Conservation (phyloP, 2,329 filamentous ascomycete genomes). For the Neopestalotiopsis sp. region DNA sequence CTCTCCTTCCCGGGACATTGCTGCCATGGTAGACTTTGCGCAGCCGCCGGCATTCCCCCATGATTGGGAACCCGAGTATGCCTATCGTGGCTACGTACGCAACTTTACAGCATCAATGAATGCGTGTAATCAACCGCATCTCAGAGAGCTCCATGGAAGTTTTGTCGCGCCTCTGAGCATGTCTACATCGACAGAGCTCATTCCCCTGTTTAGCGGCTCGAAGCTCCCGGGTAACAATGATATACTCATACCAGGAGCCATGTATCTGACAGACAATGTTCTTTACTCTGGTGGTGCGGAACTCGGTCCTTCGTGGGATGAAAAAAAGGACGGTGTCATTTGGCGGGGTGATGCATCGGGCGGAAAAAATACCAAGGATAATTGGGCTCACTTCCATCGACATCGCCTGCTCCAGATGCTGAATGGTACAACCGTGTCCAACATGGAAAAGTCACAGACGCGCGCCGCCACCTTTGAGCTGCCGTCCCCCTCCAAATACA, state of each 20-base stretch:
- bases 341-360: conserved; percentile 73
- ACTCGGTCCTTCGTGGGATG: conserved; percentile 62
- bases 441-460: conserved; percentile 47
- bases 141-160: conserved; percentile 55
- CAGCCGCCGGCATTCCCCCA: conserved; percentile 27
- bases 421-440: conserved; percentile 63
- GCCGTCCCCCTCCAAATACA: conserved; percentile 47
- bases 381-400: conserved; percentile 74
- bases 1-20: conserved; percentile 37
- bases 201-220: conserved; percentile 65
- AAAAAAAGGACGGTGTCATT: conserved; percentile 60
- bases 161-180: conserved; percentile 57
- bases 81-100: conserved; percentile 52
- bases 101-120: conserved; percentile 62
- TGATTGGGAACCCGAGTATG: conserved; percentile 33
- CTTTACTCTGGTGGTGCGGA: conserved; percentile 62
- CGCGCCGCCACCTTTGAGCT: conserved; percentile 56
- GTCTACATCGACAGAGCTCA: conserved; percentile 53
- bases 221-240: conserved; percentile 67
- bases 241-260: conserved; percentile 65
- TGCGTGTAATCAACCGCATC: conserved; percentile 58
- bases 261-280: conserved; percentile 65
- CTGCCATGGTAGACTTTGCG: background rate
- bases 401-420: conserved; percentile 74
- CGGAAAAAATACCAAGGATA: conserved; percentile 56